phyloP scores from a whole-genome alignment of 805 yeast genomes.

The Candida yuanshanica region DNA sequence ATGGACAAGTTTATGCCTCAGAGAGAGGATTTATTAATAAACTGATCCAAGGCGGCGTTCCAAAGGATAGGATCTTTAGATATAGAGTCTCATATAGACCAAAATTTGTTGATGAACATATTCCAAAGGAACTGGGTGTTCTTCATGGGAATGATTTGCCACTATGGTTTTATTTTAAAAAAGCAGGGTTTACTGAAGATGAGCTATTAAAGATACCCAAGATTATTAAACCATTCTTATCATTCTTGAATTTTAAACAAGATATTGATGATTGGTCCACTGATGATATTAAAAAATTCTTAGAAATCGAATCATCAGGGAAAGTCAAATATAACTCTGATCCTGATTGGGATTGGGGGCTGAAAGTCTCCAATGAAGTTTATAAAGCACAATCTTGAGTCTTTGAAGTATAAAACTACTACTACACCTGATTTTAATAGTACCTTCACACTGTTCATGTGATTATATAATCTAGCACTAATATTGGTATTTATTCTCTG shows the following conservation, averaged over 20 bases:
- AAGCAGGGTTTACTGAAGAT: slow-evolving; percentile 17
- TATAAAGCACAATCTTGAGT: slow-evolving; percentile 14
- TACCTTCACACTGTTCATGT: no score
- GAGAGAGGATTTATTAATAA: slow-evolving; percentile 32
- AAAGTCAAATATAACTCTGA: slow-evolving; percentile 23
- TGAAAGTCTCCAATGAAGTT: slow-evolving; percentile 25
- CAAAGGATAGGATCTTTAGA: slow-evolving; percentile 13
- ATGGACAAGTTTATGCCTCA: slow-evolving; percentile 35
- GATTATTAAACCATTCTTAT: slow-evolving; percentile 26
- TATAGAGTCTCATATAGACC: slow-evolving; percentile 26
- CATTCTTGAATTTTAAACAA: slow-evolving; percentile 22
- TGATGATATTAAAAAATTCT: slow-evolving; percentile 16
- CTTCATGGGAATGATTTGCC: slow-evolving; percentile 30
- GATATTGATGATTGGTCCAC: slow-evolving; percentile 24
- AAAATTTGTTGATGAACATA: slow-evolving; percentile 15
- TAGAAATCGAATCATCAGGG: slow-evolving; percentile 27
- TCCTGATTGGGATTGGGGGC: slow-evolving; percentile 31
- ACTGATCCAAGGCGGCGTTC: slow-evolving; percentile 4
- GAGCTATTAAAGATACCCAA: slow-evolving; percentile 18
- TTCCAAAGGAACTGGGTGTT: slow-evolving; percentile 21
- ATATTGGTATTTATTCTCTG: no score
- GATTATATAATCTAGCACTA: no score
- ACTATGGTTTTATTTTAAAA: slow-evolving; percentile 28
- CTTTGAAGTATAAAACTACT: no score
- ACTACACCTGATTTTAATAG: no score